A percentile compares a stretch with the other conserved stretches of the same genome.
Conservation (phyloP, 148 eudicot species). For the Fagopyrum tataricum region DNA sequence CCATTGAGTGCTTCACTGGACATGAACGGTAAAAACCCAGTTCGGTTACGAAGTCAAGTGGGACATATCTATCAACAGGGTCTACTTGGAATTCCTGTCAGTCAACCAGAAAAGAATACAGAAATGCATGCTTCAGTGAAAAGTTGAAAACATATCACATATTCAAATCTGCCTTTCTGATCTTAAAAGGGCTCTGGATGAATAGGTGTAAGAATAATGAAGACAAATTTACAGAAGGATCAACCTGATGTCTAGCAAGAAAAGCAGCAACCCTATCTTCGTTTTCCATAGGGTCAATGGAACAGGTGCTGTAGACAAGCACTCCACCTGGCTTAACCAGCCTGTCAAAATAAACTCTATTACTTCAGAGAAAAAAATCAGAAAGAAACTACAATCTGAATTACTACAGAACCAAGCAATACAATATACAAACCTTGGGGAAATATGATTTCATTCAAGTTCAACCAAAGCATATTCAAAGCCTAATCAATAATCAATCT, state of each 20-base stretch:
- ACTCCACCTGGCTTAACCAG: slow-evolving; percentile 80
- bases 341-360: slow-evolving; percentile 29
- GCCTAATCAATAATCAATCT: not conserved
- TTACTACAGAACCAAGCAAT: not conserved
- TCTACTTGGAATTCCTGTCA: slow-evolving; percentile 70
- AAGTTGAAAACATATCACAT: not conserved
- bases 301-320: slow-evolving; percentile 89
- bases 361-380: not conserved
- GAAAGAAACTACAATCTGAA: not conserved
- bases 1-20: slow-evolving; percentile 81
- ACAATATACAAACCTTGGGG: not conserved
- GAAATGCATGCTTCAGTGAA: not conserved
- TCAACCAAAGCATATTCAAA: not conserved
- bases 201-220: not conserved
- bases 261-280: slow-evolving; percentile 84
- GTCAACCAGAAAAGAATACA: slow-evolving; percentile 16
- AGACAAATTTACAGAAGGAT: not conserved
- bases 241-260: slow-evolving; percentile 72
- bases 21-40: slow-evolving; percentile 71
- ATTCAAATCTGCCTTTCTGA: not conserved
- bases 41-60: slow-evolving; percentile 49
- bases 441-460: not conserved
- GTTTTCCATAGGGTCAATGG: slow-evolving; percentile 89
- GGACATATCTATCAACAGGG: slow-evolving; percentile 48
- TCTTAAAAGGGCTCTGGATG: not conserved